Evolutionary conservation across 441 rosid genomes (phyloP).

Genomic region (Arabidopsis lyrata): DNA sequence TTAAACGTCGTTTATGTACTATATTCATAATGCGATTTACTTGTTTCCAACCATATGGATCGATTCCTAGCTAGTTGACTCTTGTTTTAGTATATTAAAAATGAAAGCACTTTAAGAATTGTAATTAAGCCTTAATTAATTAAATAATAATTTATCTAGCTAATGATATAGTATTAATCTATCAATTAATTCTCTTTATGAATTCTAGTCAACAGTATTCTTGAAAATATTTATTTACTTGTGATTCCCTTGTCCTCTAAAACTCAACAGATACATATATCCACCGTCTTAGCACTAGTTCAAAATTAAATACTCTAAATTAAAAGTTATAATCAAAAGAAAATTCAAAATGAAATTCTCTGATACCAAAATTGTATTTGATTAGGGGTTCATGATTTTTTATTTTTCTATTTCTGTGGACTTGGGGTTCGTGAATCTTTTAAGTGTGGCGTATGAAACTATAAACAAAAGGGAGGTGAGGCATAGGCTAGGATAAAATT

Average conservation of each 20-base stretch:
- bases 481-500: conserved; percentile 41
- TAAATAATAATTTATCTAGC: not conserved
- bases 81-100: conserved; percentile 29
- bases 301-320: not conserved
- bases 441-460: conserved; percentile 17
- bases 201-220: conserved; percentile 39
- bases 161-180: not conserved
- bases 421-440: conserved; percentile 16
- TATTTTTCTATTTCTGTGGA: not conserved
- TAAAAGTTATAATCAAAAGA: not conserved
- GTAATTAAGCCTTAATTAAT: not conserved
- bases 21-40: conserved; percentile 34
- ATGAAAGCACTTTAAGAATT: conserved; percentile 35
- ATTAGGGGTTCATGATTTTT: not conserved
- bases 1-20: conserved; percentile 19
- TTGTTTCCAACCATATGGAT: conserved; percentile 39
- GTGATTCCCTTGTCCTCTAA: conserved; percentile 22
- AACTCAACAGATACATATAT: not conserved
- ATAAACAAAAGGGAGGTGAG: conserved; percentile 27
- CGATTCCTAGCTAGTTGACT: conserved; percentile 45
- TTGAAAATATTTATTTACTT: conserved; percentile 21
- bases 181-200: conserved; percentile 24
- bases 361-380: not conserved
- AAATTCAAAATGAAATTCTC: not conserved
- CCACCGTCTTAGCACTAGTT: not conserved